Conservation (phyloP, 768 basidiomycete genomes). For the Trametes villosa region DNA sequence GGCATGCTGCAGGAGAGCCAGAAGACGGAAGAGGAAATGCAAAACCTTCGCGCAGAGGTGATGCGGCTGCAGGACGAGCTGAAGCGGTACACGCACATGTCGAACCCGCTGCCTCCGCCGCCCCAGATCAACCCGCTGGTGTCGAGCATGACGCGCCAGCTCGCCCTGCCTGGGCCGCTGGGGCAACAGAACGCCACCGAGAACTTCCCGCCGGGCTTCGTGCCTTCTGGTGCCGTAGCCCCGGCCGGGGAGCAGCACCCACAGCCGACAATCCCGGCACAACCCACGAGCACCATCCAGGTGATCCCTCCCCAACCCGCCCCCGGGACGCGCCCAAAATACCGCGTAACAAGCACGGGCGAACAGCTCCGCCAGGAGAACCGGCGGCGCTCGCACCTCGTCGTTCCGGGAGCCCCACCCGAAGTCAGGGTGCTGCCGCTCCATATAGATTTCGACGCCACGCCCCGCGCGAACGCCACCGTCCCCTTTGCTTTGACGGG, state of each 20-base stretch:
- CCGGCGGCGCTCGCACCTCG: constrained; percentile 9
- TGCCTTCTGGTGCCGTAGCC: background rate
- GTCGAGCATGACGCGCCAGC: constrained; percentile 3
- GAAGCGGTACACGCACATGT: constrained; percentile 10
- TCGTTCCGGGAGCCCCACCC: constrained; percentile 24
- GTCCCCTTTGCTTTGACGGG: background rate
- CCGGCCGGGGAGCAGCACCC: background rate
- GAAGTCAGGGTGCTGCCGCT: constrained; percentile 17
- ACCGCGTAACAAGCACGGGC: background rate
- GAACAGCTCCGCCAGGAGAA: constrained; percentile 14
- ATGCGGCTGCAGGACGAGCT: constrained; percentile 15
- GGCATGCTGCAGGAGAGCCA: constrained; percentile 18
- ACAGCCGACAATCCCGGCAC: background rate
- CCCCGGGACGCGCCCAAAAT: background rate
- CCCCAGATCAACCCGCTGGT: constrained; percentile 16
- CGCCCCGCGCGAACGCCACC: constrained; percentile 3
- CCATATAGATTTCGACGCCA: constrained; percentile 5
- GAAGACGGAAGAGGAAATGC: background rate
- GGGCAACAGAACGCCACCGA: background rate
- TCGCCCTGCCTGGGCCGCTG: no score
- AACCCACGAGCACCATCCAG: background rate
- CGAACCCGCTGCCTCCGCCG: constrained; percentile 26
- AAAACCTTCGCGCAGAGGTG: constrained; percentile 3
- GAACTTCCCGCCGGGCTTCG: background rate
- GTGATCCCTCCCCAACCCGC: background rate